Base-by-base conservation (phyloP, 441 rosid species). In the Biscutella laevigata region DNA sequence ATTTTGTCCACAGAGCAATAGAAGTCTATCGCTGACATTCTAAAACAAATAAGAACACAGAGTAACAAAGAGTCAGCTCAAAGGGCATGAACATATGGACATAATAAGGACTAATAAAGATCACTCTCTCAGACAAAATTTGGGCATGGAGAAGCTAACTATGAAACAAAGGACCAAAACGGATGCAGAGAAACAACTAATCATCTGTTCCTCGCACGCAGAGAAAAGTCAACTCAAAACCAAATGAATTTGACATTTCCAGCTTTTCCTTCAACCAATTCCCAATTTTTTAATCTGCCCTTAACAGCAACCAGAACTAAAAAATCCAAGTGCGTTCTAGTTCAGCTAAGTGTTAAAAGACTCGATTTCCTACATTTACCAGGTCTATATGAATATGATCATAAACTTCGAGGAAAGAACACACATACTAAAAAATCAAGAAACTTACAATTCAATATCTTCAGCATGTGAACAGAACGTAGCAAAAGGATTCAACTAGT, bases 11-110 rank as follows among this genome's bases (percentile, higher is more conserved):
- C 98, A 0, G 98, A 87, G 79, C 96, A 87, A 74, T 81, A 80
- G 72, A 84, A 91, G 44, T 91, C 98, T 79, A 91, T 83, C 3
- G 95, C 95, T 4, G 96, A 91, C 98, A 84, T 87, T 36, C 96
- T 91, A 67, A 32, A 26, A 56, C n/a, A 62, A 35, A 62, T 11
- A 30, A 21, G 28, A 21, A 45, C 22, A 37, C 28, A 55, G 6
- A 8, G 41, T 45, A 29, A 41, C 12, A 12, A 34, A 48, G 9
- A 24, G 9, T 43, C 47, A 51, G n/a, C 42, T 20, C 7, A 11
- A 32, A 41, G 11, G n/a, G 3, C 33, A 53, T 21, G 7, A 28
- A 20, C 15, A 47, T n/a, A 33, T 35, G 5, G 9, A 28, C 21
- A 35, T 8, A 17, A 11, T 6, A 57, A 25, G 19, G 16, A 45